phyloP scores from a whole-genome alignment of 2,329 filamentous ascomycete species.

The Penicillium sp. region DNA sequence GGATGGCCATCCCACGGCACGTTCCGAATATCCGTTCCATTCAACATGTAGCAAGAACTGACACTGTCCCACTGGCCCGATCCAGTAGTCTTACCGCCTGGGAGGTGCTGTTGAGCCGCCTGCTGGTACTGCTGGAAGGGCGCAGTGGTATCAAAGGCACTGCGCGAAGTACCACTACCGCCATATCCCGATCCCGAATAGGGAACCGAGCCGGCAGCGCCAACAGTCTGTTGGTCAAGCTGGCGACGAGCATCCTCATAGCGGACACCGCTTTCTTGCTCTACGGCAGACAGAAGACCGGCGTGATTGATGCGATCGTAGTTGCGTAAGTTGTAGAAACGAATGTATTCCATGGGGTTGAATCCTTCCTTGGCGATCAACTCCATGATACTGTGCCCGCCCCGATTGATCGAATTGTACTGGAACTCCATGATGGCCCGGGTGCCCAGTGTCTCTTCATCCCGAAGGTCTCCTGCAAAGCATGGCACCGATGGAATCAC shows the following conservation, averaged over 20 bases:
- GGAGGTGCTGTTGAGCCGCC: slow-evolving; percentile 50
- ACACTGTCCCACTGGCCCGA: slow-evolving; percentile 67
- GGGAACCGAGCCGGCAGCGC: slow-evolving; percentile 40
- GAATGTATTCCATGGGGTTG: slow-evolving; percentile 76
- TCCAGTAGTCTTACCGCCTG: slow-evolving; percentile 41
- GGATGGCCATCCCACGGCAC: slow-evolving; percentile 54
- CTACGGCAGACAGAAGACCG: slow-evolving; percentile 30
- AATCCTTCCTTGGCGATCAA: slow-evolving; percentile 68
- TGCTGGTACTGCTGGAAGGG: slow-evolving; percentile 67
- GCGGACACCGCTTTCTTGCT: slow-evolving; percentile 39
- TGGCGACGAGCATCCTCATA: slow-evolving; percentile 42
- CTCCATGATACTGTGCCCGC: slow-evolving; percentile 84
- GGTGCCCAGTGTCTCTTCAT: slow-evolving; percentile 78
- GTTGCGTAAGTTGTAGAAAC: slow-evolving; percentile 87
- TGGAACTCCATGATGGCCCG: slow-evolving; percentile 98
- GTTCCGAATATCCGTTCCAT: slow-evolving; percentile 62
- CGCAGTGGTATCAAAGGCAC: slow-evolving; percentile 36
- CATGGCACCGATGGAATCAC: slow-evolving; percentile 87
- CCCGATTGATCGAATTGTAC: slow-evolving; percentile 91
- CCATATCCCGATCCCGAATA: not conserved
- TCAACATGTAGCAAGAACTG: slow-evolving; percentile 75
- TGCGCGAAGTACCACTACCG: slow-evolving; percentile 14
- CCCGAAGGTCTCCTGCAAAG: slow-evolving; percentile 83
- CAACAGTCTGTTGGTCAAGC: slow-evolving; percentile 42
- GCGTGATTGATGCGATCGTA: slow-evolving; percentile 77